Evolutionary conservation across 2,329 filamentous ascomycete genomes (phyloP).

Genomic region (Monilinia aucupariae): DNA sequence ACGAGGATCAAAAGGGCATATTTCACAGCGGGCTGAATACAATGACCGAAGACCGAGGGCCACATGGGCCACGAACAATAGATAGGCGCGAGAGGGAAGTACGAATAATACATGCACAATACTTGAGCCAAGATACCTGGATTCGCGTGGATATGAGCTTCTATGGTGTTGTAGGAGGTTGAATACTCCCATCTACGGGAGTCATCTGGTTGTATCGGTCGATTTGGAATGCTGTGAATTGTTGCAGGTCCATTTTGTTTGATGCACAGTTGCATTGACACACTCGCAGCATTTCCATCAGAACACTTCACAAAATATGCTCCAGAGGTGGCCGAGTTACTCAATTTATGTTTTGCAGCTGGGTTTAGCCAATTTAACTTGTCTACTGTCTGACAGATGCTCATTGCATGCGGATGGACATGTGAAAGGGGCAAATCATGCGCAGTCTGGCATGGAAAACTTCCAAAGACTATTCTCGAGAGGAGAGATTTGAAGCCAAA

Average conservation of each 20-base stretch:
- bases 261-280: slow-evolving; percentile 4
- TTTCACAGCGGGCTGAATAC: not conserved
- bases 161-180: not conserved
- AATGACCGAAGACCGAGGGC: not conserved
- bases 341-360: not conserved
- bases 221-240: not conserved
- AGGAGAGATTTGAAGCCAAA: not conserved
- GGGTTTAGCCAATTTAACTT: not conserved
- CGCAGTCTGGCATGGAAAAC: too few species aligned
- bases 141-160: not conserved
- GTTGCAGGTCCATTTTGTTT: not conserved
- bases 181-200: not conserved
- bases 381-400: not conserved
- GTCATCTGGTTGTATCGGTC: not conserved
- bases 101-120: not conserved
- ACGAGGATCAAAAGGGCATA: not conserved
- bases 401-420: not conserved
- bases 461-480: too few species aligned
- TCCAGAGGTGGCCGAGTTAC: not conserved
- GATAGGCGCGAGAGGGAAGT: not conserved
- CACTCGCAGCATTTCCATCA: not conserved
- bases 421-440: not conserved
- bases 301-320: not conserved
- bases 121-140: not conserved
- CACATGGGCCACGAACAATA: not conserved